Base-by-base conservation (phyloP, 176 grass and related monocot species). In the Thalia dealbata region DNA sequence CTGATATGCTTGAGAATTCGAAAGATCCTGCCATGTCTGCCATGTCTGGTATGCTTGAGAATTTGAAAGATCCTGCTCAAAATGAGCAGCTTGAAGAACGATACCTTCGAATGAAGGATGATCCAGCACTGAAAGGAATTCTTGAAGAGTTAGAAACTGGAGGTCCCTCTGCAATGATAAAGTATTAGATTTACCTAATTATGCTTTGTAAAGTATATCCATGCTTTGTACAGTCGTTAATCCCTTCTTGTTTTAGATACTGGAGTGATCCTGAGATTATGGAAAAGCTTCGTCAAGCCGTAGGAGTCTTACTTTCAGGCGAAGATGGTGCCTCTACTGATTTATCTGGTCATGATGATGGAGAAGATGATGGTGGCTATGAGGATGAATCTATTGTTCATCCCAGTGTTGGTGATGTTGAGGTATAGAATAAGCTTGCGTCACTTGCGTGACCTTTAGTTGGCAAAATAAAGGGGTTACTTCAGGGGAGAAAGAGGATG, bases 201-300 rank as follows among this genome's bases (percentile, higher is more conserved):
- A 38, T 4, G 4, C 32, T 38, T 38, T 38, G 32, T 38, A 2
- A 38, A 38, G 32, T 38, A 38, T 38, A 38, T 38, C 1, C 4
- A 38, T 38, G 32, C 32, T n/a, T n/a, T n/a, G n/a, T 2, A 4
- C 32, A 55, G 55, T 80, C 24, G 13, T 23, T 25, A 43, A 32
- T 11, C 19, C 21, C 43, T 11, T 18, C 61, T 28, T 82, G 61
- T 50, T n/a, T 52, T 74, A 96, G 92, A 77, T 92, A 91, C 58
- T 99, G 95, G 95, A 99, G 93, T 73, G 85, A 99, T 38, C 90
- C 90, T 21, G 82, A 93, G 69, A 87, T 91, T n/a, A 83, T 99
- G 78, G 79, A 92, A 72, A 99, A 93, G 85, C 83, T 99, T 50
- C 87, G 95, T 1, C 83, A 80, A n/a, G 87, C 85, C 4, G 91